Conservation (phyloP, 768 basidiomycete species). For the Podaxis mareebaensis region DNA sequence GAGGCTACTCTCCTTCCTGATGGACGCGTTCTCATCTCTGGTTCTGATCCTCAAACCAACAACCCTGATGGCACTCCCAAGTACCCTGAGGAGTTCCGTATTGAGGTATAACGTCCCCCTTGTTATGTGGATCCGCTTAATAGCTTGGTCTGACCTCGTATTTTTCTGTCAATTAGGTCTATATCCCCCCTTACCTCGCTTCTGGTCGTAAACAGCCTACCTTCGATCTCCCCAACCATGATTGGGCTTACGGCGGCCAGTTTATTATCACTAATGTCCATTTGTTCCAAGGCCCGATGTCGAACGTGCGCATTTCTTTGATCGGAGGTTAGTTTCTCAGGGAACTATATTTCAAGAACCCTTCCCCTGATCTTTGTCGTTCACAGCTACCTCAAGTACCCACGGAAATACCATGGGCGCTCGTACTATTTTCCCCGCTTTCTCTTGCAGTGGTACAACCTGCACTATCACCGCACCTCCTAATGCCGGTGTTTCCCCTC, state of each 20-base stretch:
- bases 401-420: constrained; percentile 80
- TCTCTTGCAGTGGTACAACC: constrained; percentile 65
- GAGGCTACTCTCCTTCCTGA: constrained; percentile 74
- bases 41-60: constrained; percentile 68
- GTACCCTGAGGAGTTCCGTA: constrained; percentile 78
- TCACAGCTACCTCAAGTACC: constrained; percentile 66
- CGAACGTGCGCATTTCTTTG: constrained; percentile 58
- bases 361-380: constrained; percentile 7
- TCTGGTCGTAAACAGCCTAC: constrained; percentile 61
- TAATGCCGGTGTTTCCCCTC: constrained; percentile 64
- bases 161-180: constrained; percentile 46
- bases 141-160: not conserved
- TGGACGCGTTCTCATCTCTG: constrained; percentile 73
- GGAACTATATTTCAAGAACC: not conserved
- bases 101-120: constrained; percentile 34
- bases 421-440: constrained; percentile 71
- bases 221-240: constrained; percentile 56
- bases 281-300: constrained; percentile 42
- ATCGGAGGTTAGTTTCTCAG: constrained; percentile 51
- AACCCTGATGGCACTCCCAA: constrained; percentile 39
- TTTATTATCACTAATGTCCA: constrained; percentile 53
- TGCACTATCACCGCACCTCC: constrained; percentile 82
- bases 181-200: constrained; percentile 84
- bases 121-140: not conserved
- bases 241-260: constrained; percentile 62